Base-by-base conservation (phyloP, 2,329 filamentous ascomycete species). In the Trichoderma breve region DNA sequence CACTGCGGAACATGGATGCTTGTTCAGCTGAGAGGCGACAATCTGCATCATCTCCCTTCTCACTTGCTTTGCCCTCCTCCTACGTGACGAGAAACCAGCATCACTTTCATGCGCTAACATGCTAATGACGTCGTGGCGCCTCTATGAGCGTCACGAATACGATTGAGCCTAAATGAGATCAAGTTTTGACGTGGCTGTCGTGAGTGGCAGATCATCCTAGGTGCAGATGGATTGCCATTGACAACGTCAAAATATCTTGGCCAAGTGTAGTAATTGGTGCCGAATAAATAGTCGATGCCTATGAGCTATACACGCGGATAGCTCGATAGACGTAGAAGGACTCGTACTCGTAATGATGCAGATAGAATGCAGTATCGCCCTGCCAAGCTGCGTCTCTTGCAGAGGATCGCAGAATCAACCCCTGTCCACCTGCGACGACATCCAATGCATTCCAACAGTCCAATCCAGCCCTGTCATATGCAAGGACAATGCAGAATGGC, bases 1-100 rank as follows among this genome's bases (percentile, higher is more conserved):
- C 65, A 69, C 65, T 36, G 15, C 65, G 26, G 28, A 55, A 14
- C n/a, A 60, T 51, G 65, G 61, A 67, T 57, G 30, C 64, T 51
- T 26, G 55, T 26, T 21, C 55, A 60, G 65, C 53, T 26, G 34
- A 9, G 34, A 9, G 26, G 26, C 28, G 8, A 15, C 15, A 47
- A 53, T 32, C 62, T 51, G 43, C 47, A 66, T 55, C 26, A 39
- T n/a, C n/a, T 36, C 28, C 9, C 32, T 47, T 65, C 5, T 5
- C 43, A 14, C 47, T 12, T 24, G 47, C 47, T 14, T 24, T 51
- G 18, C 39, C 51, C 24, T 28, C 47, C 30, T 34, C 34, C 18
- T 65, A 58, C 21, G 30, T 24, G 51, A 15, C 65, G 24, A 28
- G 30, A 43, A 68, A 43, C 65, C 34, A n/a, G 36, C 47, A 21